Conservation (phyloP, 78 protist genomes). For the Salpingoeca rosetta region DNA sequence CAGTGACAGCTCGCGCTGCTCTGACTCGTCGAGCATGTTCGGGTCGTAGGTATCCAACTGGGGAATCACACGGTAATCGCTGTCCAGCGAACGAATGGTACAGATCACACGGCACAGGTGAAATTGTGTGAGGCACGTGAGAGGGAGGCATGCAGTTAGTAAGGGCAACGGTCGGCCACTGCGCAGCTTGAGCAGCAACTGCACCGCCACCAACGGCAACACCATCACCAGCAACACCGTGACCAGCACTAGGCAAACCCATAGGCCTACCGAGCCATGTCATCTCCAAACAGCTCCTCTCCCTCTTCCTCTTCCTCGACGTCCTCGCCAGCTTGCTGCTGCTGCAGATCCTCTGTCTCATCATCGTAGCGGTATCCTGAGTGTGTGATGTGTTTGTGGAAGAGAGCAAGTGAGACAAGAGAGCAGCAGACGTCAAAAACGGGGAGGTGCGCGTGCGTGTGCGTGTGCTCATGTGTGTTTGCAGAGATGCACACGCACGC, state of each 20-base stretch:
- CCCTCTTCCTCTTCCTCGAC: constrained; percentile 4
- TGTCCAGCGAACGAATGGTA: background rate
- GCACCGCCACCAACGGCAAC: background rate
- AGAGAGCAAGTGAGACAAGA: too few species aligned
- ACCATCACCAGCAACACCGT: too few species aligned
- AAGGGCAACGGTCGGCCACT: background rate
- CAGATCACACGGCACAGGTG: background rate
- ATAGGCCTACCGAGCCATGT: background rate
- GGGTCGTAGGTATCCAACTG: background rate
- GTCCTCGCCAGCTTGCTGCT: background rate
- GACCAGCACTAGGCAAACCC: too few species aligned
- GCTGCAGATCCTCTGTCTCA: background rate
- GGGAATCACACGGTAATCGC: background rate
- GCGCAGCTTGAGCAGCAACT: background rate
- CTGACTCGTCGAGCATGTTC: background rate
- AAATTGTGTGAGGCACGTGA: background rate
- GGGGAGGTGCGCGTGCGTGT: too few species aligned
- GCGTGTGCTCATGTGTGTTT: too few species aligned
- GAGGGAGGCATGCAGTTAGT: background rate
- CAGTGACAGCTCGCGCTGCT: background rate
- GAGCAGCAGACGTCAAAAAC: too few species aligned
- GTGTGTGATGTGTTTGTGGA: too few species aligned
- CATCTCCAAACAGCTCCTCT: background rate
- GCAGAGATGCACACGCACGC: too few species aligned
- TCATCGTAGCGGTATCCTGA: too few species aligned